Evolutionary conservation across 139 green algal species (phyloP), one percentile per base, ranked within the genome.

Genomic region (Chlorella sp.): DNA sequence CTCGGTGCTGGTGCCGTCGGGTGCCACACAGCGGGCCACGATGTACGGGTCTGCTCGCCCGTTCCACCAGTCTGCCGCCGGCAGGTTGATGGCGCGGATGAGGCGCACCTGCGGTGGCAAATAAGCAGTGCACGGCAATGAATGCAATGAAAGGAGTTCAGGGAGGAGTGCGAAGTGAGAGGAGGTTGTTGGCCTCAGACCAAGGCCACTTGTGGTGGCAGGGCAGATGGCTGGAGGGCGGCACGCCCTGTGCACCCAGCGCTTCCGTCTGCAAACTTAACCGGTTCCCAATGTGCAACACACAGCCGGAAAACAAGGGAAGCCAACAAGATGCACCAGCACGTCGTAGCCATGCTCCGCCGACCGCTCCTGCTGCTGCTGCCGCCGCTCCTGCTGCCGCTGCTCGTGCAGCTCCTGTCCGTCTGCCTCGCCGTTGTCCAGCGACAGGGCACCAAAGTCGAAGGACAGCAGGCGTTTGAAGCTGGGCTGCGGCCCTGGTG

Each of bases 381-480:
- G 36, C 20, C 1, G 7, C n/a, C 11, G 19, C 36, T 16, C 16
- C 46, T 36, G 46, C 34, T 2, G 46, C 48, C 11, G 19, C 48
- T 68, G 48, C 74, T 65, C 20, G 11, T 36, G 19, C 74, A 28
- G 17, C 17, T 48, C 38, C 36, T 41, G 14, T 5, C 24, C 69
- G 6, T 40, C 22, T 36, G 30, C 4, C 28, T 60, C 17, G n/a
- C 17, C 32, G 22, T 96, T 88, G 76, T 95, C 94, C 17, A 85
- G 38, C 46, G 98, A 90, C 0, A 87, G 64, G 0, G 94, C 94
- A 2, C 82, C 96, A 9, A 94, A 92, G 2, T 98, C 87, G 82
- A 98, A 98, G 0, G 96, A 96, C 38, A 95, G 84, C n/a, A 88
- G 86, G 17, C 89, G 92, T 41, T 93, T 60, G 51, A 60, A 60